Percentiles rank a stretch among this genome's conserved stretches.
Evolutionary conservation across 352 stramenopile species (phyloP).

Genomic region (Thraustochytrium striatum): DNA sequence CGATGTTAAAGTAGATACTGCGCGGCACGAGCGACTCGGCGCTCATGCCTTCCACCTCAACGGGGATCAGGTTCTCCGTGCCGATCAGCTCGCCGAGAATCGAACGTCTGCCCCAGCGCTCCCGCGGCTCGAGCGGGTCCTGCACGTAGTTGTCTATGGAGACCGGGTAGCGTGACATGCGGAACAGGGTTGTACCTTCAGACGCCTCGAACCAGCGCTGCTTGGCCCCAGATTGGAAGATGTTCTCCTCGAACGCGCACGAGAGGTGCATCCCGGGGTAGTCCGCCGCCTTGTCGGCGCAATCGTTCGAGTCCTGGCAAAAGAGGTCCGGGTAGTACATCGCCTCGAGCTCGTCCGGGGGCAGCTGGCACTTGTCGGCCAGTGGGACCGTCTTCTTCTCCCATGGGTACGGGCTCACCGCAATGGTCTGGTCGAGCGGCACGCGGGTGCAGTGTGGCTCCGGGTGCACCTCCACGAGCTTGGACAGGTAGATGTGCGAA

Average conservation of each 20-base stretch:
- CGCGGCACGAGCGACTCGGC: slow-evolving; percentile 52
- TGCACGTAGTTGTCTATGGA: slow-evolving; percentile 63
- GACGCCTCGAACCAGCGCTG: slow-evolving; percentile 77
- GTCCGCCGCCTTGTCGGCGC: slow-evolving; percentile 16
- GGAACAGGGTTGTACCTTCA: slow-evolving; percentile 73
- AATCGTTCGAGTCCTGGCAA: slow-evolving; percentile 41
- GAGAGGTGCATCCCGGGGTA: slow-evolving; percentile 73
- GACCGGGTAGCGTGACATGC: slow-evolving; percentile 71
- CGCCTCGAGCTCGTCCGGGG: slow-evolving; percentile 57
- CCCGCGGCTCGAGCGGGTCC: too few species aligned
- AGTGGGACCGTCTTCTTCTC: slow-evolving; percentile 71
- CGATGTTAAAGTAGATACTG: slow-evolving; percentile 48
- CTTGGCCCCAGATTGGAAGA: slow-evolving; percentile 60
- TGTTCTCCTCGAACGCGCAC: slow-evolving; percentile 80
- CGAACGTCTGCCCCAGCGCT: slow-evolving; percentile 64
- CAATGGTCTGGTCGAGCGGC: slow-evolving; percentile 73
- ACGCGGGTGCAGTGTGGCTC: slow-evolving; percentile 73
- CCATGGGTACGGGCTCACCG: slow-evolving; percentile 84
- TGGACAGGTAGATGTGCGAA: slow-evolving; percentile 82
- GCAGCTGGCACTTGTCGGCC: slow-evolving; percentile 66
- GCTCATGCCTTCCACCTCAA: slow-evolving; percentile 56
- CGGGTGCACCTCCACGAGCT: slow-evolving; percentile 88
- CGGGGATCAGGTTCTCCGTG: slow-evolving; percentile 68
- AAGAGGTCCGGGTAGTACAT: slow-evolving; percentile 56
- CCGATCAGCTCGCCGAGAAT: slow-evolving; percentile 60